phyloP scores from a whole-genome alignment of 257 asterid species.

The Gentiana straminea region DNA sequence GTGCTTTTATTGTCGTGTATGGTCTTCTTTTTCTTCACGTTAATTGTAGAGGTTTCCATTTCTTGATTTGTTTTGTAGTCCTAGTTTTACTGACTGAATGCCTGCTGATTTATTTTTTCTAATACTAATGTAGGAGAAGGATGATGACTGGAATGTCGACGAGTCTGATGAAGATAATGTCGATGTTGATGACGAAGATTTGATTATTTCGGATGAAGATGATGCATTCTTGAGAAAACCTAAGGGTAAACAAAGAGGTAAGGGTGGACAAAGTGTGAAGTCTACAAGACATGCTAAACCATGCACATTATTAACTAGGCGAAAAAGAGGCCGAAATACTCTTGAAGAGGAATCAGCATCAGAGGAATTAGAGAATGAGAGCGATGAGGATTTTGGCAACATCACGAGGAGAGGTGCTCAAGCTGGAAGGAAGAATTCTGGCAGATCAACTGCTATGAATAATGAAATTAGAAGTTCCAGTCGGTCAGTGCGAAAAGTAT shows the following conservation, averaged over 20 bases:
- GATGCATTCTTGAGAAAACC: constrained; percentile 38
- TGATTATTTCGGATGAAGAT: constrained; percentile 72
- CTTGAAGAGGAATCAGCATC: constrained; percentile 65
- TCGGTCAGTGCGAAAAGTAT: constrained; percentile 86
- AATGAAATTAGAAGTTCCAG: constrained; percentile 73
- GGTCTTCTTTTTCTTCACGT: no score
- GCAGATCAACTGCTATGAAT: constrained; percentile 32
- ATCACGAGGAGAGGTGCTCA: constrained; percentile 43
- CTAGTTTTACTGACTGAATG: no score
- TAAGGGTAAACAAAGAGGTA: constrained; percentile 48
- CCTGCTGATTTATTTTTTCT: no score
- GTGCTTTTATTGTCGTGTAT: no score
- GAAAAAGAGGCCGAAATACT: constrained; percentile 52
- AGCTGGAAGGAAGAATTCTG: constrained; percentile 40
- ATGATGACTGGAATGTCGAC: constrained; percentile 88
- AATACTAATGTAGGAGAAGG: constrained; percentile 37
- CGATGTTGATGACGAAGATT: constrained; percentile 47
- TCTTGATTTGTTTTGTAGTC: no score
- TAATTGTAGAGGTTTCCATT: no score
- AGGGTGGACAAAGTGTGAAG: constrained; percentile 44
- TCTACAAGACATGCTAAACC: constrained; percentile 45
- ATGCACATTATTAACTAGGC: constrained; percentile 37
- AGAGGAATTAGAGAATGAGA: constrained; percentile 55
- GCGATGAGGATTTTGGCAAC: constrained; percentile 62
- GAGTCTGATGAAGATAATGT: constrained; percentile 76